Percentiles rank a stretch among this genome's conserved stretches.
These are phyloP conservation scores for Penicillium italicum DNA, from an alignment of 2,329 filamentous ascomycete species.

Conservation along the genomic window DNA sequence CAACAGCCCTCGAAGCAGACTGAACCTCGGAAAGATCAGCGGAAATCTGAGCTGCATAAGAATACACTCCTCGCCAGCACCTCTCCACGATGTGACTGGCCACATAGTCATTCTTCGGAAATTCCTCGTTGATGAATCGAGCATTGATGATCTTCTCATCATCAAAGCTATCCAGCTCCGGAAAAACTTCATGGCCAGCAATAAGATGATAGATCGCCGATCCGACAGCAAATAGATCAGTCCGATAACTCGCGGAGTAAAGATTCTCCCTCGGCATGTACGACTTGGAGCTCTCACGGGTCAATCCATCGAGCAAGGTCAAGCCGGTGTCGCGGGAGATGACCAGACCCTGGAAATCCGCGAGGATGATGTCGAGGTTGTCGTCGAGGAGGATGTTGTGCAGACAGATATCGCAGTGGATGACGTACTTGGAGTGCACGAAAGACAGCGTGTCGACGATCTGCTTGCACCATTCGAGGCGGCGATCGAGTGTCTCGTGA, in stretches of 20 bases:
- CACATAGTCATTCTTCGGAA: conserved; percentile 10
- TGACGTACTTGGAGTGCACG: conserved; percentile 12
- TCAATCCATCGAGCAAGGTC: conserved; percentile 15
- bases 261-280: conserved; percentile 9
- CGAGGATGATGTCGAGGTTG: conserved; percentile 10
- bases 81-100: conserved; percentile 14
- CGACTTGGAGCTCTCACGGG: conserved; percentile 12
- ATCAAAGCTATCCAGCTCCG: conserved; percentile 7
- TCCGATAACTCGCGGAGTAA: conserved; percentile 8
- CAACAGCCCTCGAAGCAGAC: not conserved
- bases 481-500: not conserved
- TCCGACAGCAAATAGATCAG: conserved; percentile 23
- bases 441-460: conserved; percentile 16
- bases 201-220: conserved; percentile 22
- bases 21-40: conserved; percentile 3
- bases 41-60: conserved; percentile 9
- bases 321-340: conserved; percentile 1
- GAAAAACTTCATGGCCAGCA: conserved; percentile 16
- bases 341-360: conserved; percentile 18
- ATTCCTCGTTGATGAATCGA: conserved; percentile 6
- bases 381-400: conserved; percentile 10
- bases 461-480: conserved; percentile 20
- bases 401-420: conserved; percentile 5
- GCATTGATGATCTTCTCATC: conserved; percentile 1
- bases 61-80: conserved; percentile 17